These are phyloP conservation scores for Saccharomycopsis lassenensis DNA, from an alignment of 805 yeast species.

Conservation along the genomic window DNA sequence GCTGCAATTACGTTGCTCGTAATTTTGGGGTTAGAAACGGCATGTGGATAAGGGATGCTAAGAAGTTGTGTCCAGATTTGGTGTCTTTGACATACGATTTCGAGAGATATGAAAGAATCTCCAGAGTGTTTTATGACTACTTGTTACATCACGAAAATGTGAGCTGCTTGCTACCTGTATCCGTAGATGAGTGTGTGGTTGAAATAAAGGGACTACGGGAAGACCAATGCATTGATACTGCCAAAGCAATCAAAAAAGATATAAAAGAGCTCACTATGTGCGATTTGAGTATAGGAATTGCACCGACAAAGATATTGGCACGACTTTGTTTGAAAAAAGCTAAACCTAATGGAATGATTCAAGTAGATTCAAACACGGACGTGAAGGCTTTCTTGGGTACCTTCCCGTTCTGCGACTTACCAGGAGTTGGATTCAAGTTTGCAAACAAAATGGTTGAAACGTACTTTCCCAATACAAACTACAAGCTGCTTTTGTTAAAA, in stretches of 20 bases:
- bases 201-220: conserved; percentile 27
- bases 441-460: conserved; percentile 3
- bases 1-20: conserved; percentile 86
- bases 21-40: conserved; percentile 73
- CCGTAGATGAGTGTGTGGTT: conserved; percentile 84
- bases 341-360: conserved; percentile 64
- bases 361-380: conserved; percentile 25
- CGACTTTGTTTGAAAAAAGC: conserved; percentile 63
- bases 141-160: conserved; percentile 31
- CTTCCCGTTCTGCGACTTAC: conserved; percentile 29
- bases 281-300: conserved; percentile 71
- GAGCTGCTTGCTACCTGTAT: conserved; percentile 63
- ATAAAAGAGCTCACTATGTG: conserved; percentile 42
- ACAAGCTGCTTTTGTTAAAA: conserved; percentile 20
- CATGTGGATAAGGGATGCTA: conserved; percentile 75
- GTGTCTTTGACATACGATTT: conserved; percentile 63
- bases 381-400: conserved; percentile 27
- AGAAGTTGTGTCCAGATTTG: conserved; percentile 52
- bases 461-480: conserved; percentile 18
- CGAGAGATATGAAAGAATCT: conserved; percentile 53
- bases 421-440: conserved; percentile 29
- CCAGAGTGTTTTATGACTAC: conserved; percentile 53
- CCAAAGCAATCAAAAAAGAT: conserved; percentile 27
- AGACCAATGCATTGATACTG: conserved; percentile 17
- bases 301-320: conserved; percentile 63